Conservation (phyloP, 257 asterid species). For the Solanum pinnatisectum region DNA sequence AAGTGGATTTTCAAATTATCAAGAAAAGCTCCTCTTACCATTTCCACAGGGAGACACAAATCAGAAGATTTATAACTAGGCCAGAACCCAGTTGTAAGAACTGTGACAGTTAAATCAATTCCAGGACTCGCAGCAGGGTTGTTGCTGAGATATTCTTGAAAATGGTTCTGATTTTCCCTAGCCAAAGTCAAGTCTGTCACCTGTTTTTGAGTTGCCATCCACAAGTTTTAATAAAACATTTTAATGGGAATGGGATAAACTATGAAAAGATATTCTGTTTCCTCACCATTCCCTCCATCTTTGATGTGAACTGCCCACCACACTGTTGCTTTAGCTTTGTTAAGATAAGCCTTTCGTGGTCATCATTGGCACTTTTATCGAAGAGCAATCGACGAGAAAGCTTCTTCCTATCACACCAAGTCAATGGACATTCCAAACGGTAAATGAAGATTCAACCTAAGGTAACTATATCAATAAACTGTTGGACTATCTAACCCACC, state of each 20-base stretch:
- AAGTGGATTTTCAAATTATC: not conserved
- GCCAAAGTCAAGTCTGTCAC: constrained; percentile 47
- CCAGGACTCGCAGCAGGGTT: constrained; percentile 25
- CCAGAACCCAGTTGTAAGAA: constrained; percentile 59
- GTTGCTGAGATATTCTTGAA: constrained; percentile 25
- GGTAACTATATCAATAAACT: not conserved
- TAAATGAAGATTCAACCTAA: not conserved
- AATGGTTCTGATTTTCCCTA: constrained; percentile 31
- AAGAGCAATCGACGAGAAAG: constrained; percentile 46
- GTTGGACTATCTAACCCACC: constrained; percentile 11
- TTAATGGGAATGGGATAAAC: not conserved
- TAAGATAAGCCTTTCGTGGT: constrained; percentile 38
- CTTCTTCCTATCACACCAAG: constrained; percentile 30
- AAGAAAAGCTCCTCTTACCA: constrained; percentile 15
- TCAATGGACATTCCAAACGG: not conserved
- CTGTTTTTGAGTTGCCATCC: constrained; percentile 10
- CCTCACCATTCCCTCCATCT: constrained; percentile 63
- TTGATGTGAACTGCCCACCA: constrained; percentile 52
- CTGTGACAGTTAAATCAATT: constrained; percentile 34
- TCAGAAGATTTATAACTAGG: constrained; percentile 49
- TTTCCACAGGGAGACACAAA: constrained; percentile 43
- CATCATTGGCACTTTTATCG: constrained; percentile 38
- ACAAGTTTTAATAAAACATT: not conserved
- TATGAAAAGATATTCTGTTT: not conserved
- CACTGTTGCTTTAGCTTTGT: constrained; percentile 43